These are phyloP conservation scores for Liriodendron chinense DNA, from an alignment of 164 flowering plant species.

Conservation along the genomic window DNA sequence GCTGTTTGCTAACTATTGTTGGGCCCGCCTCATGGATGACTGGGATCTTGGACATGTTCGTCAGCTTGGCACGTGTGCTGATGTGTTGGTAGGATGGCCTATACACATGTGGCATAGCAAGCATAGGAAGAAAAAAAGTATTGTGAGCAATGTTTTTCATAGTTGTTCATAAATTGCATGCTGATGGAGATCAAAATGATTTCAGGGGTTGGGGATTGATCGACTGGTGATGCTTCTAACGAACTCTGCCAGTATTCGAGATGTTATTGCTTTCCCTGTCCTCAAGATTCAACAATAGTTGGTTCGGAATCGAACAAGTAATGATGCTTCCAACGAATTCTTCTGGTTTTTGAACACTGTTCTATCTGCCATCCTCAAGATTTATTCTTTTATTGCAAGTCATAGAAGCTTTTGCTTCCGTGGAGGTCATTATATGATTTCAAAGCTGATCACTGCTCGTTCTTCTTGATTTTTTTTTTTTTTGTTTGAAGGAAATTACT, in stretches of 20 bases:
- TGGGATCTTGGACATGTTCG: not conserved
- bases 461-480: not conserved
- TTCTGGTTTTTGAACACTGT: not conserved
- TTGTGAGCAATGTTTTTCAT: not conserved
- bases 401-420: not conserved
- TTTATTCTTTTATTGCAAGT: not conserved
- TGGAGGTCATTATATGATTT: not conserved
- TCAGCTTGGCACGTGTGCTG: not conserved
- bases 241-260: conserved; percentile 85
- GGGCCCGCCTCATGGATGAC: not conserved
- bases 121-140: not conserved
- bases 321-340: not conserved
- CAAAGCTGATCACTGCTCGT: not conserved
- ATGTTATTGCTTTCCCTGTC: conserved; percentile 93
- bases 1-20: no score
- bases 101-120: not conserved
- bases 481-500: not conserved
- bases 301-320: not conserved
- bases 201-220: conserved; percentile 93
- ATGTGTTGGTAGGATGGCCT: not conserved
- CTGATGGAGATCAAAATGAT: not conserved
- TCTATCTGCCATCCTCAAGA: not conserved
- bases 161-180: not conserved
- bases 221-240: conserved; percentile 96
- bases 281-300: conserved; percentile 66